phyloP scores from a whole-genome alignment of 352 stramenopile genomes.

The Phytophthora rubi region DNA sequence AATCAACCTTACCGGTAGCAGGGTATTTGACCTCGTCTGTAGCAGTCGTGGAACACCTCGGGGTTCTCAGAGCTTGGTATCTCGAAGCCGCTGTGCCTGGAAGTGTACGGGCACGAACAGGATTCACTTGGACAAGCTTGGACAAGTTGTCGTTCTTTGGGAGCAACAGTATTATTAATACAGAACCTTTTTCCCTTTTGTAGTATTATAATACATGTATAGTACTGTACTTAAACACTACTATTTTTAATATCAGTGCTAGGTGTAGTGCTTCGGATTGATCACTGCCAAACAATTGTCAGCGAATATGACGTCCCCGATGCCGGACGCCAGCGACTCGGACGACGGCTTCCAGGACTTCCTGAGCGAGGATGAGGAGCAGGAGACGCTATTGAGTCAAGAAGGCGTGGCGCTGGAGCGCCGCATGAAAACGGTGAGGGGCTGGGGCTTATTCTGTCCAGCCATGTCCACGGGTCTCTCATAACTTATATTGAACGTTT shows the following conservation, averaged over 20 bases:
- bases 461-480: too few species aligned
- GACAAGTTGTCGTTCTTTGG: conserved; percentile 15
- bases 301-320: too few species aligned
- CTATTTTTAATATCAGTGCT: too few species aligned
- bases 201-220: too few species aligned
- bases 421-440: conserved; percentile 60
- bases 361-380: conserved; percentile 61
- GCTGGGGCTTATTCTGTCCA: neutral
- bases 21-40: conserved; percentile 83
- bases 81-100: conserved; percentile 32
- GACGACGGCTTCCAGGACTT: conserved; percentile 78
- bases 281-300: too few species aligned
- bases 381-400: conserved; percentile 49
- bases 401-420: conserved; percentile 64
- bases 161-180: conserved; percentile 7
- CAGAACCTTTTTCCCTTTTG: conserved; percentile 5
- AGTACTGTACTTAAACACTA: too few species aligned
- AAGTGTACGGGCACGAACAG: conserved; percentile 87
- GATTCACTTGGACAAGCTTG: conserved; percentile 55
- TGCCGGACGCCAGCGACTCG: neutral
- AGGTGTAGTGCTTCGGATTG: too few species aligned
- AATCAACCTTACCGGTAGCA: conserved; percentile 41
- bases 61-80: conserved; percentile 57
- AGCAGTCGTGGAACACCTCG: conserved; percentile 89
- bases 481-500: neutral